Base-by-base conservation (phyloP, 73 alveolate species). In the Paramecium pentaurelia region DNA sequence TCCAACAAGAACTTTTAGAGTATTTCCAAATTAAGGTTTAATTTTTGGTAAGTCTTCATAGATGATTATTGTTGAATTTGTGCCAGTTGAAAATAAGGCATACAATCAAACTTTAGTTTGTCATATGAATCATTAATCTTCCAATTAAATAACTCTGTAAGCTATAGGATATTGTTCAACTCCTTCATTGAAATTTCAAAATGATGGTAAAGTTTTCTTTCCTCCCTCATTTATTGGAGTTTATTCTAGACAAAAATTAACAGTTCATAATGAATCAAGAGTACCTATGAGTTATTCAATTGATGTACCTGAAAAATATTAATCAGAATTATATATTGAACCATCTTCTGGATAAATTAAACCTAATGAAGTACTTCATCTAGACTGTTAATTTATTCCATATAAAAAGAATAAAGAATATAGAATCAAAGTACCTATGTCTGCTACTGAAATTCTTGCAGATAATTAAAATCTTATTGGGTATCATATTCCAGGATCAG, bases 161-260 rank as follows among this genome's bases (percentile, higher is more conserved):
- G 86, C 97, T 85, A 93, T 95, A 91, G 99, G 99, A 8, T 94
- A 94, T 70, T 98, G 99, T 95, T 97, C 95, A 60, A 97, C 97
- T 70, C 99, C 99, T 5, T 92, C 95, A 44, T 73, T 98, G 30
- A 95, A 94, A 80, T 86, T 98, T 7, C 97, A 97, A 71, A 97
- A 97, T 80, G 97, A 97, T 70, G 98, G 97, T 11, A 98, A 98
- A 92, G 95, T 98, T 27, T 98, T 95, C 93, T 98, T 97, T 96
- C 99, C 99, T 25, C 99, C 99, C 12, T 95, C 99, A 12, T 98
- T 96, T 92, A 89, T 96, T 42, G 99, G 99, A 16, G 99, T 98
- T 18, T 95, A 99, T 32, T 93, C 98, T 6, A 95, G 97, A 80
- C 96, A 98, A 91, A 97, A 97, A 87, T 80, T 98, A 51, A 85